Evolutionary conservation across 2,329 filamentous ascomycete genomes (phyloP), one percentile per base, ranked within the genome.

Genomic region (Paraphoma sp.): DNA sequence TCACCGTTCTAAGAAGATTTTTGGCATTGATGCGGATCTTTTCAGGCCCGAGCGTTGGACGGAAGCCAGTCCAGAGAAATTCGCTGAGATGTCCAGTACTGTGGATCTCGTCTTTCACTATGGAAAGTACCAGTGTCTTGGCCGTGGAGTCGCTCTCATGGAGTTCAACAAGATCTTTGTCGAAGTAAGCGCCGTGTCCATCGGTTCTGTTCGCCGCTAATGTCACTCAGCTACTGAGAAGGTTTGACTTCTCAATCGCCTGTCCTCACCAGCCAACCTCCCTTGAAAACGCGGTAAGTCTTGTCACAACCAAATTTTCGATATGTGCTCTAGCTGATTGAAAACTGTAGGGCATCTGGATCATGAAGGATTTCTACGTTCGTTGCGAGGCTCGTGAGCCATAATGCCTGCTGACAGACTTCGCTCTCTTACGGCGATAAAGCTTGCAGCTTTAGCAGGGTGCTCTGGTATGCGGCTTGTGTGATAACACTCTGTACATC

Each of bases 121-220:
- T 40, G 71, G 69, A 1, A 64, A 60, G 30, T 69, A 60, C 7
- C 56, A 60, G 16, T 75, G 71, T 43, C 53, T 72, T 6, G 70
- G 70, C 17, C 64, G 62, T 17, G 42, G 50, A 8, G 59, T 75
- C 3, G 71, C 73, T 2, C 44, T 61, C 30, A 60, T 75, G 55
- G 69, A 74, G 43, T 63, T 75, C 36, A 69, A 74, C 51, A 75
- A 76, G 48, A 52, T 78, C 0, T 73, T 76, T 9, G 57, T 65
- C 0, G 56, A 69, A 57, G 51, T 47, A 43, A 6, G 33, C 33
- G 17, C 30, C 18, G n/a, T 5, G 10, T 17, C 18, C 12, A 17
- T 11, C 28, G 30, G 8, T 7, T 7, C 31, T 33, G 9, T 6
- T 6, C 3, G 12, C 4, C 12, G 16, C 45, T 53, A n/a, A 53